phyloP scores from a whole-genome alignment of 345 rosid genomes.

The Leavenworthia alabamica region DNA sequence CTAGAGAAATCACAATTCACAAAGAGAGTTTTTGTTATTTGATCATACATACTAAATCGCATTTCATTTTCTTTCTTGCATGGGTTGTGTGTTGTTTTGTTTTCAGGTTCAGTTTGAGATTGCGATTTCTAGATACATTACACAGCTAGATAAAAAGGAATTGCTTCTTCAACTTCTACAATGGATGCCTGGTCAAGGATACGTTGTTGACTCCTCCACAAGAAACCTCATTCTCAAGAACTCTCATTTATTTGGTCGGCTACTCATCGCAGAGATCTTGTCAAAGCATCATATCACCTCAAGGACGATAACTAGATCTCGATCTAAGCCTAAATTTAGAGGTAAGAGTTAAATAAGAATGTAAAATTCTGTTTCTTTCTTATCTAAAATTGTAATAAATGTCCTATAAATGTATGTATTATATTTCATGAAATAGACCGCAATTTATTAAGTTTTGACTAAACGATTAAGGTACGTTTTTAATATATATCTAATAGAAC shows the following conservation, averaged over 20 bases:
- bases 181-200: slow-evolving; percentile 93
- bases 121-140: slow-evolving; percentile 51
- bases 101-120: slow-evolving; percentile 55
- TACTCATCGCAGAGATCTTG: slow-evolving; percentile 56
- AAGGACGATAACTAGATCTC: slow-evolving; percentile 33
- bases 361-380: not conserved
- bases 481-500: no score
- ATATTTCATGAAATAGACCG: not conserved
- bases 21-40: not conserved
- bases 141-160: slow-evolving; percentile 67
- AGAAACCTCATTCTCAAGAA: slow-evolving; percentile 69
- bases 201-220: slow-evolving; percentile 58
- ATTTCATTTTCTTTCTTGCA: not conserved
- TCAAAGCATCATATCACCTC: slow-evolving; percentile 53
- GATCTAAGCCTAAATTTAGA: slow-evolving; percentile 6
- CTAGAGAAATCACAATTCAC: not conserved
- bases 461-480: no score
- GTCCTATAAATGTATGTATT: not conserved
- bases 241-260: slow-evolving; percentile 65
- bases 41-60: not conserved
- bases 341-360: not conserved
- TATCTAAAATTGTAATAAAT: not conserved
- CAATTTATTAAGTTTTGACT: no score
- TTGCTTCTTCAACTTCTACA: slow-evolving; percentile 69
- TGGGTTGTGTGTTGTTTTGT: not conserved